Evolutionary conservation across 2,329 filamentous ascomycete genomes (phyloP).

Genomic region (Massarina eburnea): DNA sequence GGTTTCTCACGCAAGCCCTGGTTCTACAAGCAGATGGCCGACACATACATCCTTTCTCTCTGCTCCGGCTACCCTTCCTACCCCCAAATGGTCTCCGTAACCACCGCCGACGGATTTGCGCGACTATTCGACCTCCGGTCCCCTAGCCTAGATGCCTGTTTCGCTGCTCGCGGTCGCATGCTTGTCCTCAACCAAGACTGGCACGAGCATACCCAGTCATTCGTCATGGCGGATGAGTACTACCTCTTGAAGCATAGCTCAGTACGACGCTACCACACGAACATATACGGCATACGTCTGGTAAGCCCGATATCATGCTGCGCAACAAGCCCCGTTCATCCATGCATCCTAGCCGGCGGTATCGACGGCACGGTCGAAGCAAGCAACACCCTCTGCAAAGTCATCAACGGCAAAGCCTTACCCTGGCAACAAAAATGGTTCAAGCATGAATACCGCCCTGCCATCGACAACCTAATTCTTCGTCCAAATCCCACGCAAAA

Average conservation of each 20-base stretch:
- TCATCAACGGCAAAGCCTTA: constrained; percentile 53
- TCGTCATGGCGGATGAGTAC: constrained; percentile 58
- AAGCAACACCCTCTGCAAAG: constrained; percentile 55
- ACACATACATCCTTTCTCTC: constrained; percentile 52
- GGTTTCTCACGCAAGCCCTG: constrained; percentile 37
- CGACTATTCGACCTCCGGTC: constrained; percentile 58
- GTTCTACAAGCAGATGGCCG: constrained; percentile 47
- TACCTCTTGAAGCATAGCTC: constrained; percentile 53
- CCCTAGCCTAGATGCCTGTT: constrained; percentile 46
- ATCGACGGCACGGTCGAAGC: constrained; percentile 54
- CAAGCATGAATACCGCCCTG: constrained; percentile 56
- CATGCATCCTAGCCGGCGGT: constrained; percentile 55
- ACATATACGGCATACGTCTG: constrained; percentile 42
- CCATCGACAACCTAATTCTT: constrained; percentile 17
- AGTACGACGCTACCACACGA: constrained; percentile 56
- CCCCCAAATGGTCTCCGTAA: constrained; percentile 55
- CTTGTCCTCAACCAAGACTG: constrained; percentile 54
- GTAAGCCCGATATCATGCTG: constrained; percentile 44
- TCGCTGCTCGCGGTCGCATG: constrained; percentile 53
- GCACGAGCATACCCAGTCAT: constrained; percentile 57
- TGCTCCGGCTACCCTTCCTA: constrained; percentile 56
- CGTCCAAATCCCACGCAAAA: background rate
- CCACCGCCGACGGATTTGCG: constrained; percentile 57
- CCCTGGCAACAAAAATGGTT: constrained; percentile 61
- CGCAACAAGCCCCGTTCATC: constrained; percentile 56